A percentile compares a stretch with the other conserved stretches of the same genome.
Conservation (phyloP, 2,329 filamentous ascomycete species). For the Dactylonectria estremocensis region DNA sequence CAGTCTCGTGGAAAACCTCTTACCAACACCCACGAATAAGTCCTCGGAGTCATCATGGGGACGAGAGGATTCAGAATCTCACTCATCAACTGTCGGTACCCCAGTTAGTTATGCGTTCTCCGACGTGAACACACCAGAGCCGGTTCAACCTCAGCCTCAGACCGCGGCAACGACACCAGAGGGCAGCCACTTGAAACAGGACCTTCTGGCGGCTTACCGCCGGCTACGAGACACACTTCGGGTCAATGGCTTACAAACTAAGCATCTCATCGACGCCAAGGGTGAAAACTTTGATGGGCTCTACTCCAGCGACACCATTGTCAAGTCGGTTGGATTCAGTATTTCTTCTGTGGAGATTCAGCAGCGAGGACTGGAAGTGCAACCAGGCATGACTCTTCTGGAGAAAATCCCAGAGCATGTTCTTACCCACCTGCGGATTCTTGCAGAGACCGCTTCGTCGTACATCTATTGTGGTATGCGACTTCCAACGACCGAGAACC, state of each 20-base stretch:
- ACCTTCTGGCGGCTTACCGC: constrained; percentile 73
- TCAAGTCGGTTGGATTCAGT: constrained; percentile 82
- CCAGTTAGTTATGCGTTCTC: constrained; percentile 62
- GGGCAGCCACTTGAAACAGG: constrained; percentile 58
- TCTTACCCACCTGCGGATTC: constrained; percentile 87
- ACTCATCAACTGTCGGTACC: constrained; percentile 54
- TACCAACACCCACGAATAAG: constrained; percentile 57
- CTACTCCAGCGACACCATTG: constrained; percentile 71
- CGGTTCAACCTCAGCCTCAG: constrained; percentile 35
- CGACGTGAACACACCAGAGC: constrained; percentile 48
- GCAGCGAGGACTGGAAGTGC: constrained; percentile 85
- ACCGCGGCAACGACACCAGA: constrained; percentile 30
- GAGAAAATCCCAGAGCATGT: constrained; percentile 88
- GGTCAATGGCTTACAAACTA: constrained; percentile 66
- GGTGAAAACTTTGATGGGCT: constrained; percentile 61
- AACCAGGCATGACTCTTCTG: constrained; percentile 81
- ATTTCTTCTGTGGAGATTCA: constrained; percentile 93
- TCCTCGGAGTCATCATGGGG: constrained; percentile 60
- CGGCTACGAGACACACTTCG: constrained; percentile 72
- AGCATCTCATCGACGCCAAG: constrained; percentile 52
- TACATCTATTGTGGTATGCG: constrained; percentile 85
- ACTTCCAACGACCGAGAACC: constrained; percentile 71
- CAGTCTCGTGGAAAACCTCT: constrained; percentile 55
- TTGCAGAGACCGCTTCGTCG: constrained; percentile 89
- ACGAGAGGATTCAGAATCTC: constrained; percentile 53